These are phyloP conservation scores for Fusarium odoratissimum DNA, from an alignment of 2,329 filamentous ascomycete genomes.

Conservation along the genomic window DNA sequence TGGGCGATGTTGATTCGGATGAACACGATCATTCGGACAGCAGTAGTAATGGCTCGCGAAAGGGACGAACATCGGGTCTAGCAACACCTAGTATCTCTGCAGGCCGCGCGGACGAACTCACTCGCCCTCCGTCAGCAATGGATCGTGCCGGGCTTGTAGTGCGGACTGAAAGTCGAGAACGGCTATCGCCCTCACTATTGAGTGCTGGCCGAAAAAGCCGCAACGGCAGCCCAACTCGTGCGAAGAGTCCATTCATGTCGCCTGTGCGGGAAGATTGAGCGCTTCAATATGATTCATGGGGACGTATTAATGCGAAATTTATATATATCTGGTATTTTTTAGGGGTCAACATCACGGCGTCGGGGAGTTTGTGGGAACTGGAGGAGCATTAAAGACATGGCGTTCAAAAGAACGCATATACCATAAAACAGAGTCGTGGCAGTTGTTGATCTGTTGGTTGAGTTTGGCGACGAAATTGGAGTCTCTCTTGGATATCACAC, in stretches of 20 bases:
- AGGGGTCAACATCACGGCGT: slow-evolving; percentile 22
- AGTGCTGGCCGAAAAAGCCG: slow-evolving; percentile 68
- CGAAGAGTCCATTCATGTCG: slow-evolving; percentile 68
- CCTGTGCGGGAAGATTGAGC: slow-evolving; percentile 58
- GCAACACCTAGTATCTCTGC: slow-evolving; percentile 72
- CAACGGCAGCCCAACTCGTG: slow-evolving; percentile 66
- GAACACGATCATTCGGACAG: slow-evolving; percentile 74
- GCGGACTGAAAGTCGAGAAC: slow-evolving; percentile 87
- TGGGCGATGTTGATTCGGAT: slow-evolving; percentile 73
- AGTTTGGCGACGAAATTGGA: not conserved
- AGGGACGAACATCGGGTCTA: slow-evolving; percentile 73
- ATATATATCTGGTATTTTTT: not conserved
- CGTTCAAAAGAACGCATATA: slow-evolving; percentile 29
- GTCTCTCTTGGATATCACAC: slow-evolving; percentile 6
- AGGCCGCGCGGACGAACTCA: slow-evolving; percentile 62
- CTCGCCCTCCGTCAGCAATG: slow-evolving; percentile 58
- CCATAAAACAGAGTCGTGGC: slow-evolving; percentile 22
- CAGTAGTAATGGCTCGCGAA: slow-evolving; percentile 65
- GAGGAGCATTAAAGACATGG: slow-evolving; percentile 11
- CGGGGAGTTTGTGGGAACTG: not conserved
- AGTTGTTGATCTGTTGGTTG: not conserved
- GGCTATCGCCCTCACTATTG: slow-evolving; percentile 69
- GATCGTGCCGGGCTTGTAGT: slow-evolving; percentile 80
- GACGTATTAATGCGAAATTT: not conserved
- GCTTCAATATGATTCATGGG: not conserved